A percentile compares a stretch with the other conserved stretches of the same genome.
These are phyloP conservation scores for Diutina catenulata DNA, from an alignment of 1,139 yeast genomes.

Conservation along the genomic window DNA sequence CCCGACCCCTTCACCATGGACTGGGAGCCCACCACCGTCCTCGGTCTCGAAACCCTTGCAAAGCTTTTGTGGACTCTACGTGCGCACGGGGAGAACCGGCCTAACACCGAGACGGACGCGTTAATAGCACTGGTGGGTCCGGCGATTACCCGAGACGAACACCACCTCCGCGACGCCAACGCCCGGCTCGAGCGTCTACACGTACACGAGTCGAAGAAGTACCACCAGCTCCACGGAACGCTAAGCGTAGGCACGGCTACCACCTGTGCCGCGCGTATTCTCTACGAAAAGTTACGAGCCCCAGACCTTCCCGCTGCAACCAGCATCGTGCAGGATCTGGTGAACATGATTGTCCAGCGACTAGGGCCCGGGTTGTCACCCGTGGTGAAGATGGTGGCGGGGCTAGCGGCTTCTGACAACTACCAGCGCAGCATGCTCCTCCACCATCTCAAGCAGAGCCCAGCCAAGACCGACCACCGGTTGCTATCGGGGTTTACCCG, in stretches of 20 bases:
- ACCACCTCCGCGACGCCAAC: not conserved
- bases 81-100: too few relatives aligned
- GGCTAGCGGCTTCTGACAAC: not conserved
- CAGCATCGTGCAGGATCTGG: not conserved
- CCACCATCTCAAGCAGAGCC: too few relatives aligned
- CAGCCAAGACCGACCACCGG: too few relatives aligned
- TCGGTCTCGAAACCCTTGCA: too few relatives aligned
- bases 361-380: not conserved
- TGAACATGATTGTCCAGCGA: not conserved
- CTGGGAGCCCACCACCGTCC: too few relatives aligned
- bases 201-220: not conserved
- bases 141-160: not conserved
- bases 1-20: too few relatives aligned
- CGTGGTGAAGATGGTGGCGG: not conserved
- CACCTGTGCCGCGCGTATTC: not conserved
- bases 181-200: not conserved
- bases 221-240: not conserved
- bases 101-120: too few relatives aligned
- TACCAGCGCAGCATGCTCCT: not conserved
- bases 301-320: not conserved
- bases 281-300: not conserved
- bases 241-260: not conserved
- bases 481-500: too few relatives aligned
- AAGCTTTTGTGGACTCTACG: too few relatives aligned
- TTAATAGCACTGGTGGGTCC: too few relatives aligned